Evolutionary conservation across 2,329 filamentous ascomycete species (phyloP).

Genomic region (Spiromastix sp.): DNA sequence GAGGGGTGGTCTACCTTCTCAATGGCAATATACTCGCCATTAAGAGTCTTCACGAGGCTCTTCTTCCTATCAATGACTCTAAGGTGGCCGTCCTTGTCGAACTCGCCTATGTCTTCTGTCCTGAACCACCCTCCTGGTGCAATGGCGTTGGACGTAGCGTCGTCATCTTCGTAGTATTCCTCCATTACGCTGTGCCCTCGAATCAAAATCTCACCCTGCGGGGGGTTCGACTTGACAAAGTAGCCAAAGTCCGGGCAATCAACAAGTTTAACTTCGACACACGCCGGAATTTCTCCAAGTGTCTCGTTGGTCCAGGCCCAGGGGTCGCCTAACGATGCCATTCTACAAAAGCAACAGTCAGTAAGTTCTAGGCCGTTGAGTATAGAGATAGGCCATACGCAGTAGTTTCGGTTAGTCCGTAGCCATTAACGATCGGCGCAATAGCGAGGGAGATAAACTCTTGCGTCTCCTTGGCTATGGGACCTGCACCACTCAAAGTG

Average conservation of each 20-base stretch:
- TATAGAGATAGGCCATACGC: slow-evolving; percentile 57
- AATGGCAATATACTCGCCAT: slow-evolving; percentile 92
- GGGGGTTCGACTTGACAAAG: slow-evolving; percentile 59
- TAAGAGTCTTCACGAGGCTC: slow-evolving; percentile 92
- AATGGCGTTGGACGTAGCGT: slow-evolving; percentile 70
- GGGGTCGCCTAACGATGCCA: slow-evolving; percentile 52
- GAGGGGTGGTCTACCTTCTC: slow-evolving; percentile 48
- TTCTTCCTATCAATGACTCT: slow-evolving; percentile 93
- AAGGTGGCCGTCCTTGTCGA: slow-evolving; percentile 68
- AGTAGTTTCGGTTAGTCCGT: slow-evolving; percentile 87
- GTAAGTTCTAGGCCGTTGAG: slow-evolving; percentile 26
- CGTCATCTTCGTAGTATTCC: slow-evolving; percentile 74
- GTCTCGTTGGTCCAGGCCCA: slow-evolving; percentile 69
- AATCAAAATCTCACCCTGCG: slow-evolving; percentile 89
- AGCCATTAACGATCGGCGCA: slow-evolving; percentile 86
- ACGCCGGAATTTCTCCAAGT: slow-evolving; percentile 67
- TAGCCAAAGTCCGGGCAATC: slow-evolving; percentile 86
- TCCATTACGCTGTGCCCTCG: slow-evolving; percentile 64
- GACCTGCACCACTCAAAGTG: slow-evolving; percentile 88
- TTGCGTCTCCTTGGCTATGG: slow-evolving; percentile 76
- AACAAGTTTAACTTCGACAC: slow-evolving; percentile 82
- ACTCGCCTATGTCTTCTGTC: slow-evolving; percentile 91
- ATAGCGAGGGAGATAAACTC: slow-evolving; percentile 85
- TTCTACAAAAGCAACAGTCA: slow-evolving; percentile 12
- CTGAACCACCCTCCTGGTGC: slow-evolving; percentile 91